Conservation (phyloP, 164 flowering plant species). For the Dillenia turbinata region DNA sequence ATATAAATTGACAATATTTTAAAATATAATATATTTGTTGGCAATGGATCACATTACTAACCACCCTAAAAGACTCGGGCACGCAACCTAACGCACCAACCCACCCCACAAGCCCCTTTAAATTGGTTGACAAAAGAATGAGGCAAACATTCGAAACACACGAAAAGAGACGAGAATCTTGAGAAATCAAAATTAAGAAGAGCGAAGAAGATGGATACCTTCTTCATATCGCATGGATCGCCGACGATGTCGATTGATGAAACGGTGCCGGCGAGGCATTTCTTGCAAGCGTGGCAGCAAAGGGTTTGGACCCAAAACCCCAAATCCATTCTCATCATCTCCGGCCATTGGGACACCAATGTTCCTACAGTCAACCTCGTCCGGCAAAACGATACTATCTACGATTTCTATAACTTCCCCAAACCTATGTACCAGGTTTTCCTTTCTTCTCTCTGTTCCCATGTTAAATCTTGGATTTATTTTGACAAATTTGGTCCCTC, state of each 20-base stretch:
- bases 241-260: slow-evolving; percentile 40
- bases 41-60: too few relatives aligned
- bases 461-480: too few relatives aligned
- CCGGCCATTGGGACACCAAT: slow-evolving; percentile 81
- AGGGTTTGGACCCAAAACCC: slow-evolving; percentile 34
- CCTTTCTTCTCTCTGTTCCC: not conserved
- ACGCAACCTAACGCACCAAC: too few relatives aligned
- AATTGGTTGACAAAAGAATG: too few relatives aligned
- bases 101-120: too few relatives aligned
- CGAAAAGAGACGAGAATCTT: too few relatives aligned
- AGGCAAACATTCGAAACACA: too few relatives aligned
- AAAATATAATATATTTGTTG: too few relatives aligned
- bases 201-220: slow-evolving; percentile 22
- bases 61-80: too few relatives aligned
- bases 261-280: slow-evolving; percentile 38
- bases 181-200: too few relatives aligned
- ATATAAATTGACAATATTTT: too few relatives aligned
- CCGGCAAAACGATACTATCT: slow-evolving; percentile 39
- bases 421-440: slow-evolving; percentile 68
- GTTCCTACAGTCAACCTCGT: slow-evolving; percentile 59
- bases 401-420: slow-evolving; percentile 83
- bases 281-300: slow-evolving; percentile 46
- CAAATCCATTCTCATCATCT: slow-evolving; percentile 54
- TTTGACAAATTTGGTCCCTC: too few relatives aligned
- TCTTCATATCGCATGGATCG: slow-evolving; percentile 40